Conservation (phyloP, 2,329 filamentous ascomycete genomes). For the Fusarium sp. region DNA sequence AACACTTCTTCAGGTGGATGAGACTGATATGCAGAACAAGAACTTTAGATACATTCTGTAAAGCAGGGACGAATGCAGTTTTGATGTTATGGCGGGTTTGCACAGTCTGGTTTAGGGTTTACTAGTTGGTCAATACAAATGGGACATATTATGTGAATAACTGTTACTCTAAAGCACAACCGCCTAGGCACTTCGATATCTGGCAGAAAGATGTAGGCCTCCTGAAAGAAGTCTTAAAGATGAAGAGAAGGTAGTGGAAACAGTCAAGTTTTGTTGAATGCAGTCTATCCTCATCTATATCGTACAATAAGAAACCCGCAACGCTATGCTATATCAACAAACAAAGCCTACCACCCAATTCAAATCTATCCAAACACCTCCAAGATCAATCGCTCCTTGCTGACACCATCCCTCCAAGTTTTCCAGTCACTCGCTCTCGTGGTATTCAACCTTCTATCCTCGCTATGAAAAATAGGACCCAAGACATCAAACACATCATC, state of each 20-base stretch:
- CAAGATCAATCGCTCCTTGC: slow-evolving; percentile 2
- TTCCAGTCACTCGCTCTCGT: background rate
- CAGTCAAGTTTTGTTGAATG: rapidly evolving
- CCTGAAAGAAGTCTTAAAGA: rapidly evolving
- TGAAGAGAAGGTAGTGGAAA: rapidly evolving
- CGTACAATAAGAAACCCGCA: background rate
- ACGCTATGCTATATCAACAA: background rate
- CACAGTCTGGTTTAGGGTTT: background rate
- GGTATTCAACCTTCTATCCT: background rate
- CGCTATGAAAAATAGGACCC: background rate
- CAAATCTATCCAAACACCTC: background rate
- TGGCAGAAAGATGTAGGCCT: rapidly evolving
- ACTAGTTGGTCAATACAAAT: background rate
- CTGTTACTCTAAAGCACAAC: rapidly evolving
- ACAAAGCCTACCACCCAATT: rapidly evolving
- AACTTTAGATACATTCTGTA: slow-evolving; percentile 7
- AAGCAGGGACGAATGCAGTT: rapidly evolving
- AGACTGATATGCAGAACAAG: slow-evolving; percentile 8
- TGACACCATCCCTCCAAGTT: background rate
- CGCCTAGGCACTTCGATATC: rapidly evolving
- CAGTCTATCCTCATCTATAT: background rate
- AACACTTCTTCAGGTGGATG: background rate
- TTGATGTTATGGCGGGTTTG: rapidly evolving
- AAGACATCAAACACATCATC: slow-evolving; percentile 12
- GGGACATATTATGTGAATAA: background rate